phyloP scores from a whole-genome alignment of 495 filamentous ascomycete species.

The Aspergillus egyptiacus region DNA sequence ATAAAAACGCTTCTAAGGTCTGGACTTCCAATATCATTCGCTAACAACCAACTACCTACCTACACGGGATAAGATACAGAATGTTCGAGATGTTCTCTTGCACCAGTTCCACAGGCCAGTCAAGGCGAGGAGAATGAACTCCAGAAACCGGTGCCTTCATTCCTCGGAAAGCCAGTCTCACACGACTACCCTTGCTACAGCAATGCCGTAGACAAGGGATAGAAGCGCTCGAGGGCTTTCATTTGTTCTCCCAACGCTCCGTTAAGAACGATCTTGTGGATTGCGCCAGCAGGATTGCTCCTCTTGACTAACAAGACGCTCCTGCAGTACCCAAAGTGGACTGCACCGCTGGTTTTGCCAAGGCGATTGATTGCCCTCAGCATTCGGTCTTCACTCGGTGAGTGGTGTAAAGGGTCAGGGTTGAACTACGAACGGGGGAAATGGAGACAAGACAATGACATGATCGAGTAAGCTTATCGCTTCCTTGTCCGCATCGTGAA shows the following conservation, averaged over 20 bases:
- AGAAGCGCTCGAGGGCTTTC: constrained; percentile 18
- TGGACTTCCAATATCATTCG: not conserved
- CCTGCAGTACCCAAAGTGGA: constrained; percentile 61
- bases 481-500: not conserved
- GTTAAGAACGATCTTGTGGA: constrained; percentile 54
- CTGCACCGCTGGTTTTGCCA: constrained; percentile 56
- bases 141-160: constrained; percentile 61
- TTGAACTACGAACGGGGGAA: not conserved
- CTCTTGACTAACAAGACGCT: constrained; percentile 47
- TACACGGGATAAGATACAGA: constrained; percentile 3
- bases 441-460: not conserved
- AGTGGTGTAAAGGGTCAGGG: not conserved
- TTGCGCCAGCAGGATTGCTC: constrained; percentile 26
- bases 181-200: constrained; percentile 13
- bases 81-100: constrained; percentile 71
- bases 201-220: constrained; percentile 23
- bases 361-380: not conserved
- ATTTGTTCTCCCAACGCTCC: constrained; percentile 70
- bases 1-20: not conserved
- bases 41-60: not conserved
- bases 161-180: constrained; percentile 41
- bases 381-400: not conserved
- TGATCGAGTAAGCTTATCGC: not conserved
- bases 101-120: constrained; percentile 54
- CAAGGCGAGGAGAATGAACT: constrained; percentile 22